Conservation (phyloP, 306 rosid genomes). For the Vicia faba region DNA sequence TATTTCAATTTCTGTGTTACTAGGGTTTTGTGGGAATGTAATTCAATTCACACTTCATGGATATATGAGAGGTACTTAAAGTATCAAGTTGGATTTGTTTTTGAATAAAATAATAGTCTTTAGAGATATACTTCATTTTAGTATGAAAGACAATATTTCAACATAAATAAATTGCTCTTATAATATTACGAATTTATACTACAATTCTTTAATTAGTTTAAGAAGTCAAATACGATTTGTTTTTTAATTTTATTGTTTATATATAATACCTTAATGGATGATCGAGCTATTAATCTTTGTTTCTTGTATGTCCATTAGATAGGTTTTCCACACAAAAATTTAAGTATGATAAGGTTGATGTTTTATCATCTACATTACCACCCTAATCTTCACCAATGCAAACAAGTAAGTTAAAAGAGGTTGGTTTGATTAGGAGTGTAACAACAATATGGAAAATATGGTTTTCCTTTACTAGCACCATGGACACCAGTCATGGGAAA, state of each 20-base stretch:
- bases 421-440: not conserved
- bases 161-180: too few species aligned
- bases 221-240: too few species aligned
- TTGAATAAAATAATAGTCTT: not conserved
- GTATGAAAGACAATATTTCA: too few species aligned
- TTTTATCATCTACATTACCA: too few species aligned
- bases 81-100: not conserved
- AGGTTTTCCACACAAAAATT: not conserved
- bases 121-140: not conserved
- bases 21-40: not conserved
- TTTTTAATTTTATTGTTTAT: too few species aligned
- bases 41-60: not conserved
- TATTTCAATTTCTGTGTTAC: not conserved
- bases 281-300: not conserved
- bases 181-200: too few species aligned
- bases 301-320: not conserved
- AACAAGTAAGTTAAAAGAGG: not conserved
- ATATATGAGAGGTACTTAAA: not conserved
- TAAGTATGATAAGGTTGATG: not conserved
- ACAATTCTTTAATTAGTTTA: too few species aligned
- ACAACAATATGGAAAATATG: not conserved
- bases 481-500: too few species aligned
- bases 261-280: too few species aligned
- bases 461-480: not conserved
- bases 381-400: too few species aligned